Evolutionary conservation across 805 yeast genomes (phyloP), one percentile per base, ranked within the genome.

Genomic region (Yamadazyma endophytica): DNA sequence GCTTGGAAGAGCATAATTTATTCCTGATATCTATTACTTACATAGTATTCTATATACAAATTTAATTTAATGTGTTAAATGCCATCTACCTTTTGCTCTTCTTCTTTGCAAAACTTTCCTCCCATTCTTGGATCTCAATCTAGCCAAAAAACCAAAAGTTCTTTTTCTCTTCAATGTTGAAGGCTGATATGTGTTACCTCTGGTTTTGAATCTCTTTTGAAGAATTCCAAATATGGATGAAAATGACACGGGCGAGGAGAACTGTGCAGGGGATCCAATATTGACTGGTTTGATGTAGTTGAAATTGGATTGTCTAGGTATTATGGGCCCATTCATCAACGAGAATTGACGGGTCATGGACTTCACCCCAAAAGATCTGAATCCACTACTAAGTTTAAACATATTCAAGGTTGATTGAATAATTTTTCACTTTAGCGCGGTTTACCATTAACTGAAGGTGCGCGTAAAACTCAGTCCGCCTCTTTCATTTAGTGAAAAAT

Each of bases 171-270:
- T 86, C 42, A 86, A 65, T 4, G 94, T 87, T 39, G 87, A 81
- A 31, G 98, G 98, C 61, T 90, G 97, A 61, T 82, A 90, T 13
- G 96, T 86, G 64, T 86, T 83, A 60, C 98, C 97, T 63, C 96
- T 78, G 22, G 90, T 70, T 54, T 86, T 80, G 82, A 89, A 81
- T 69, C 96, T 61, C 56, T 52, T 62, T 45, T 75, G 82, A 17
- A 67, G 55, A 29, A 66, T 54, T 1, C 69, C 60, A 2, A 64
- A 29, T 15, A 59, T 44, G 19, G 32, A 27, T 20, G 24, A 30
- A n/a, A 42, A 24, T 5, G 42, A 29, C 8, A 9, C 6, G 6
- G 24, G n/a, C 21, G 9, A 17, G 6, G 13, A 12, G 6, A 22
- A 26, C 13, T 13, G 17, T 7, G 13, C 13, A 8, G 29, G 21